Evolutionary conservation across 148 eudicot species (phyloP), one percentile per base, ranked within the genome.

Genomic region (Drosera capensis): DNA sequence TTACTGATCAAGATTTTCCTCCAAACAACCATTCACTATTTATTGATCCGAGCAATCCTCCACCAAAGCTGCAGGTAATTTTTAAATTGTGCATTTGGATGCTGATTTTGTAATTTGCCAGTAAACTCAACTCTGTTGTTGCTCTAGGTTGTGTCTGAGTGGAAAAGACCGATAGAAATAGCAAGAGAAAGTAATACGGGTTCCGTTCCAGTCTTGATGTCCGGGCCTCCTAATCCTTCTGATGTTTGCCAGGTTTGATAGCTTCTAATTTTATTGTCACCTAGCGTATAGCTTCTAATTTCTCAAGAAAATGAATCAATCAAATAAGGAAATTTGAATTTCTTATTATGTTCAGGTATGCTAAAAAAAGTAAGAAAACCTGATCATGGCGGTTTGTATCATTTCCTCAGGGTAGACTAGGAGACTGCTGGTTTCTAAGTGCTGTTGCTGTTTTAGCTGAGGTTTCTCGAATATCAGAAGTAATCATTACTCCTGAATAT

Each of bases 371-470:
- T n/a, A n/a, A n/a, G n/a, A n/a, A n/a, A n/a, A n/a, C n/a, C n/a
- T n/a, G n/a, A n/a, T n/a, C n/a, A n/a, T n/a, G n/a, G 28, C 8
- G 38, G 24, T 44, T 59, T 52, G 14, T 49, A 25, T 49, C 52
- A 18, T 36, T 23, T 60, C 30, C 25, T 25, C 80, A 92, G 99
- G 99, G 99, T 5, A 95, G 92, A 53, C 59, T 92, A 53, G 99
- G 99, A 31, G 95, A 92, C 68, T 92, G 99, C 54, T 92, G 99
- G 99, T 92, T 92, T 74, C 57, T 92, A 70, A 92, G 99, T 63
- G 99, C 99, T 51, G 95, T 92, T 49, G 99, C 99, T 67, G 99
- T 92, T 62, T 63, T 92, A 40, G 78, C 99, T 49, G 99, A 85
- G 70, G 95, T 85, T 54, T 85, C 94, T 46, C 75, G 72, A 34